A percentile compares a stretch with the other conserved stretches of the same genome.
These are phyloP conservation scores for Kurtzmaniella quercitrusa DNA, from an alignment of 1,139 yeast genomes.

Conservation along the genomic window DNA sequence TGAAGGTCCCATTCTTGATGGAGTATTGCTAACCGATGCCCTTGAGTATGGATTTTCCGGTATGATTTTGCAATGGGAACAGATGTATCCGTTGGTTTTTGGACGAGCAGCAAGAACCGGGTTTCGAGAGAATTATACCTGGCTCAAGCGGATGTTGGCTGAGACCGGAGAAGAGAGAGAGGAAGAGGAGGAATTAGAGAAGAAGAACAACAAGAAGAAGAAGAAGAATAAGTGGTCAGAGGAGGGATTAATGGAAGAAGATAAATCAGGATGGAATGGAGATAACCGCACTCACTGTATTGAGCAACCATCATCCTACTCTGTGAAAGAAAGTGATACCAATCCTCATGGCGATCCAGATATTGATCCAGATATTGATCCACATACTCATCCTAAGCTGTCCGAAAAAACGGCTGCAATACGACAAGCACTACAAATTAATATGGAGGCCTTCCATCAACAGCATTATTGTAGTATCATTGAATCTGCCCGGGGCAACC, in stretches of 20 bases:
- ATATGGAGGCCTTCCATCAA: neutral
- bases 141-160: conserved; percentile 10
- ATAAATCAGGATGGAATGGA: too few relatives aligned
- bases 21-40: conserved; percentile 14
- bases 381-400: too few relatives aligned
- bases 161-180: neutral
- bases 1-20: conserved; percentile 6
- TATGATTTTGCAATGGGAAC: conserved; percentile 27
- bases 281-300: too few relatives aligned
- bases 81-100: conserved; percentile 30
- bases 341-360: too few relatives aligned
- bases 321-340: too few relatives aligned
- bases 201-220: too few relatives aligned
- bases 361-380: too few relatives aligned
- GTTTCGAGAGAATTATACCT: conserved; percentile 22
- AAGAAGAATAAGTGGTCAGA: too few relatives aligned
- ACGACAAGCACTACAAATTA: neutral
- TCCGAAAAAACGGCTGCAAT: too few relatives aligned
- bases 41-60: conserved; percentile 28
- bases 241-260: too few relatives aligned
- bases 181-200: neutral
- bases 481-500: neutral
- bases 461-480: neutral
- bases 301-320: too few relatives aligned
- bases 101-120: conserved; percentile 31